Evolutionary conservation across 2,329 filamentous ascomycete species (phyloP).

Genomic region (Exophiala oligosperma): DNA sequence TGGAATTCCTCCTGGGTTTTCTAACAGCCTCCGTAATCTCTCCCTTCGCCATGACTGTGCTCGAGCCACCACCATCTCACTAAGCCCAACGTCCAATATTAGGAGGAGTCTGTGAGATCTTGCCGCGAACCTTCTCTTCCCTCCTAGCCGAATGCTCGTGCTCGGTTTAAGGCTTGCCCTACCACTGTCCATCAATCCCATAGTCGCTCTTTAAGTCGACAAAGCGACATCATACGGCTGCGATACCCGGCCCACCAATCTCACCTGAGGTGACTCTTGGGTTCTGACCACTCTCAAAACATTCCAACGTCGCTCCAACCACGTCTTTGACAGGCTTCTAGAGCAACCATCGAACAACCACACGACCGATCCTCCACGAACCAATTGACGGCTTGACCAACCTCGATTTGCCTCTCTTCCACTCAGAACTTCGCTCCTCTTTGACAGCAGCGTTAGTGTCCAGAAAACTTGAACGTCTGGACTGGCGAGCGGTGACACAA

Average conservation of each 20-base stretch:
- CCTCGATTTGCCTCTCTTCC: neutral
- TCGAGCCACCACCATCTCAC: slow-evolving; percentile 21
- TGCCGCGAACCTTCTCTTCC: neutral
- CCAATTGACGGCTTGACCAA: neutral
- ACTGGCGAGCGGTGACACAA: slow-evolving; percentile 14
- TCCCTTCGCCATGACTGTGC: slow-evolving; percentile 20
- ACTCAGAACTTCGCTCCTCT: neutral
- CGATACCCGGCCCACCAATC: slow-evolving; percentile 4
- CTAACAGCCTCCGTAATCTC: slow-evolving; percentile 1
- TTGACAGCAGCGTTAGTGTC: neutral
- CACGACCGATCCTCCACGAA: slow-evolving; percentile 6
- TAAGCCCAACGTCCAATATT: slow-evolving; percentile 10
- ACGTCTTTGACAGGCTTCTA: slow-evolving; percentile 14
- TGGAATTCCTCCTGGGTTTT: neutral
- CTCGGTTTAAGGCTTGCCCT: slow-evolving; percentile 5
- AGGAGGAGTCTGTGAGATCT: neutral
- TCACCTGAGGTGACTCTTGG: neutral
- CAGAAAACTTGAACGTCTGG: neutral
- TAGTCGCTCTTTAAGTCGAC: slow-evolving; percentile 15
- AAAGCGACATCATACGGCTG: neutral
- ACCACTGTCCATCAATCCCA: slow-evolving; percentile 3
- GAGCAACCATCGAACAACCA: slow-evolving; percentile 12
- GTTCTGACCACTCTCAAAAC: slow-evolving; percentile 7
- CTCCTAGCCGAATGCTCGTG: slow-evolving; percentile 12
- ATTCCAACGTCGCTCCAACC: slow-evolving; percentile 3